A percentile compares a stretch with the other conserved stretches of the same genome.
These are phyloP conservation scores for Aspergillus luchuensis DNA, from an alignment of 2,329 filamentous ascomycete genomes.

Conservation along the genomic window DNA sequence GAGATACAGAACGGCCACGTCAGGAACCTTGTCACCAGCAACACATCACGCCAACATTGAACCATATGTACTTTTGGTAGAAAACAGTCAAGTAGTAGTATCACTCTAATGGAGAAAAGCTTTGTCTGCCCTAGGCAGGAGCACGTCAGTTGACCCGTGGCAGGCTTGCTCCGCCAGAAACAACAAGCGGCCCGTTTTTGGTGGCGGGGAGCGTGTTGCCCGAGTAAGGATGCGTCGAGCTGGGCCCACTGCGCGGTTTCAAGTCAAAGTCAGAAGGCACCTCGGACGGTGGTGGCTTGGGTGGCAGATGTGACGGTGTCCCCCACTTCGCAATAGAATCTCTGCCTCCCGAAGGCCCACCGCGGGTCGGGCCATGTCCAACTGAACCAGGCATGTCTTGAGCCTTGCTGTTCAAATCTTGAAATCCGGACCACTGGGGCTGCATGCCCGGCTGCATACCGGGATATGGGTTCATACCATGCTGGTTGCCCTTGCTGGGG, in stretches of 20 bases:
- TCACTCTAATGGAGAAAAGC: not conserved
- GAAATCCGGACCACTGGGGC: constrained; percentile 32
- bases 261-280: constrained; percentile 45
- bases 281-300: constrained; percentile 53
- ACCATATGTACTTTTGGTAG: constrained; percentile 5
- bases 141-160: constrained; percentile 31
- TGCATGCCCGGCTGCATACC: constrained; percentile 26
- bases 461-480: constrained; percentile 31
- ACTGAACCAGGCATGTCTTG: constrained; percentile 23
- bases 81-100: not conserved
- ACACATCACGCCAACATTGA: not conserved
- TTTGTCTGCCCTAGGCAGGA: not conserved
- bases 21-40: not conserved
- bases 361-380: constrained; percentile 23
- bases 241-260: constrained; percentile 34
- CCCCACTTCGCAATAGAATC: constrained; percentile 54
- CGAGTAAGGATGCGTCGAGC: constrained; percentile 26
- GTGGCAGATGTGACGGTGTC: constrained; percentile 52
- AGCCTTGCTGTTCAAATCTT: constrained; percentile 26
- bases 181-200: constrained; percentile 42
- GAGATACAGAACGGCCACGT: not conserved
- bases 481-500: constrained; percentile 34
- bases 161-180: constrained; percentile 37
- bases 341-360: constrained; percentile 26
- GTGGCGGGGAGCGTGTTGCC: constrained; percentile 24